Evolutionary conservation across 2,329 filamentous ascomycete genomes (phyloP), one percentile per base, ranked within the genome.

Genomic region (Tolypocladium inflatum): DNA sequence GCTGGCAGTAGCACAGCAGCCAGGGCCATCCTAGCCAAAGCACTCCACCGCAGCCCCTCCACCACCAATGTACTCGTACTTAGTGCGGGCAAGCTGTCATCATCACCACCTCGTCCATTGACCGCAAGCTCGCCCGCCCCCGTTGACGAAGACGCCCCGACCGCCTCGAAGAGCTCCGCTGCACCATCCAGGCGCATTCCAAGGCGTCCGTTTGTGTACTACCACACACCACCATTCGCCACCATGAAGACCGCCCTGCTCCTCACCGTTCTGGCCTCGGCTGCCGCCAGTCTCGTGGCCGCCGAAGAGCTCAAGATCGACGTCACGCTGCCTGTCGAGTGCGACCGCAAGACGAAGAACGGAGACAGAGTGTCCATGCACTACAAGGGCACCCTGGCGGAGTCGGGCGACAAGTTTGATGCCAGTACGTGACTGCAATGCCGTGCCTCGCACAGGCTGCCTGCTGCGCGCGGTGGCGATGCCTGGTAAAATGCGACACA

Each of bases 351-450:
- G 78, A 89, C 84, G 19, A 68, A 82, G 68, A 83, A 81, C 61
- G 91, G 91, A 64, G 92, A 97, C 76, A 85, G 79, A 63, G 85
- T 97, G 69, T 79, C 86, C 57, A 91, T 97, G 68, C 91, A 97
- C 78, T 97, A 97, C 80, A 83, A 83, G 58, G 93, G 93, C 66
- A 94, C 88, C 1, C 83, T 97, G 38, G 81, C 85, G 61, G 76
- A 78, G 55, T 83, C 85, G 63, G 93, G 91, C 67, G 79, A 82
- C 61, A 79, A 94, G 71, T 97, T 97, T 70, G 93, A 97, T 75
- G 84, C 90, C 62, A 86, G 83, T 82, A 70, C 57, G 78, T 59
- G 54, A 55, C 54, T 9, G 33, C 17, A 23, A 37, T 35, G 37
- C 21, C 26, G 11, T 26, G 17, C 23, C 39, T 21, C 38, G 26